Percentiles rank a stretch among this genome's conserved stretches.
Evolutionary conservation across 1,139 yeast genomes (phyloP).

Genomic region (Debaryomyces udenii): DNA sequence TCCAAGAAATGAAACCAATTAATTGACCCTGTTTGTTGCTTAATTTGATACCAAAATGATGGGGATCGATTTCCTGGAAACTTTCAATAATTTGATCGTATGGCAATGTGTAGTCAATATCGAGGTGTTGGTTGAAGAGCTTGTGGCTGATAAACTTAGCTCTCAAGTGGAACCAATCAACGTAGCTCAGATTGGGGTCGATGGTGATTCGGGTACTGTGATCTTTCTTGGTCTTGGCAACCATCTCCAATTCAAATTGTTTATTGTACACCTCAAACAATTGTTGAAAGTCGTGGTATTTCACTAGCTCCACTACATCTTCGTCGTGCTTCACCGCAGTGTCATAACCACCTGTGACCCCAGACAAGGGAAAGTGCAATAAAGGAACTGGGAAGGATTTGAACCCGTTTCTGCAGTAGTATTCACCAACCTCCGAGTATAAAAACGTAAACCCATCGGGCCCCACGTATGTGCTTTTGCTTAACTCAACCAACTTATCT

Average conservation of each 20-base stretch:
- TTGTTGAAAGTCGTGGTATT: slow-evolving; percentile 36
- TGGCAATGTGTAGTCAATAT: slow-evolving; percentile 26
- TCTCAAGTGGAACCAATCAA: slow-evolving; percentile 52
- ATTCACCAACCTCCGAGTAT: slow-evolving; percentile 76
- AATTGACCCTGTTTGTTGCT: slow-evolving; percentile 18
- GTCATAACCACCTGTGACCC: slow-evolving; percentile 3
- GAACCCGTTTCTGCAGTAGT: slow-evolving; percentile 63
- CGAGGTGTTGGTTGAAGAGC: slow-evolving; percentile 24
- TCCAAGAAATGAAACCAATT: slow-evolving; percentile 43
- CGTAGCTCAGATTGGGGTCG: slow-evolving; percentile 30
- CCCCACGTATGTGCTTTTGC: slow-evolving; percentile 28
- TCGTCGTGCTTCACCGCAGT: slow-evolving; percentile 1
- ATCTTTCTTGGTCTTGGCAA: slow-evolving; percentile 25
- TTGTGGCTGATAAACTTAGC: slow-evolving; percentile 40
- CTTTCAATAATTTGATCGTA: slow-evolving; percentile 28
- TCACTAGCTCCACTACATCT: slow-evolving; percentile 19
- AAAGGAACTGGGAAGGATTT: slow-evolving; percentile 50
- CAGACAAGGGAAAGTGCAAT: slow-evolving; percentile 15
- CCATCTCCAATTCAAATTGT: slow-evolving; percentile 23
- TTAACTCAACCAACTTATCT: slow-evolving; percentile 41
- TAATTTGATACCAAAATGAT: slow-evolving; percentile 36
- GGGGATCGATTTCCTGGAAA: slow-evolving; percentile 27
- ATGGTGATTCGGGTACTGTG: slow-evolving; percentile 34
- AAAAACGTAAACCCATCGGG: slow-evolving; percentile 50
- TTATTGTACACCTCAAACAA: slow-evolving; percentile 27